Evolutionary conservation across 2,329 filamentous ascomycete species (phyloP).

Genomic region (Emmonsiellopsis sp.): DNA sequence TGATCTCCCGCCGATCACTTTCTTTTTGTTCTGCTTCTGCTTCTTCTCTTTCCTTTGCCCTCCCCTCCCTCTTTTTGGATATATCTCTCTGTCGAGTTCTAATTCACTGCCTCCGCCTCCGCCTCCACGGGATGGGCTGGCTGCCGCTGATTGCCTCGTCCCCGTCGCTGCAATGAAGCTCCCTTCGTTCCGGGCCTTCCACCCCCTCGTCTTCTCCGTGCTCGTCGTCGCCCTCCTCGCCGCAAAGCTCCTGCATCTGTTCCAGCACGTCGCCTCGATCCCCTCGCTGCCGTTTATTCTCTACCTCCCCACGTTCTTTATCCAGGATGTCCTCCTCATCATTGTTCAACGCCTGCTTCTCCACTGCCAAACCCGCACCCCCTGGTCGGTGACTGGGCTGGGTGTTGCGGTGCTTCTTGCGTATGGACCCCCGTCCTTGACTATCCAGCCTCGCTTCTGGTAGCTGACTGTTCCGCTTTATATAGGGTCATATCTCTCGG

Average conservation of each 20-base stretch:
- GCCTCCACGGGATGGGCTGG: conserved; percentile 8
- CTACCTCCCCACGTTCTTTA: conserved; percentile 23
- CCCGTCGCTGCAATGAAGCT: conserved; percentile 12
- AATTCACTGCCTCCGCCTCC: background rate
- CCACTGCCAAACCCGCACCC: conserved; percentile 12
- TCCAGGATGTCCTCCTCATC: conserved; percentile 18
- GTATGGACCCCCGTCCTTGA: conserved; percentile 12
- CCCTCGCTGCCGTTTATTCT: conserved; percentile 14
- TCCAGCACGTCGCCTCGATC: conserved; percentile 18
- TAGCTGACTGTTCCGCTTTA: background rate
- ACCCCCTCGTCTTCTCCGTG: conserved; percentile 19
- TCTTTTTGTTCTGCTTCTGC: background rate
- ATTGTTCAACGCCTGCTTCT: conserved; percentile 15
- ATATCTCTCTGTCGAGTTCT: background rate
- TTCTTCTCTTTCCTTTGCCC: background rate
- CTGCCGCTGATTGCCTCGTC: background rate
- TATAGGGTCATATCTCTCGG: conserved; percentile 15
- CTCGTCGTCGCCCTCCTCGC: conserved; percentile 17
- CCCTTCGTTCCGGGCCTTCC: conserved; percentile 14
- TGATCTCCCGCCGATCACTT: no score
- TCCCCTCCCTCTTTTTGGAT: background rate
- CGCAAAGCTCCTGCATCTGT: conserved; percentile 20
- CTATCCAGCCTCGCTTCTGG: background rate
- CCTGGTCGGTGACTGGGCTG: conserved; percentile 11
- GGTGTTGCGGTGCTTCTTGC: conserved; percentile 12